Conservation (phyloP, 768 basidiomycete species). For the Steccherinum ochraceum region DNA sequence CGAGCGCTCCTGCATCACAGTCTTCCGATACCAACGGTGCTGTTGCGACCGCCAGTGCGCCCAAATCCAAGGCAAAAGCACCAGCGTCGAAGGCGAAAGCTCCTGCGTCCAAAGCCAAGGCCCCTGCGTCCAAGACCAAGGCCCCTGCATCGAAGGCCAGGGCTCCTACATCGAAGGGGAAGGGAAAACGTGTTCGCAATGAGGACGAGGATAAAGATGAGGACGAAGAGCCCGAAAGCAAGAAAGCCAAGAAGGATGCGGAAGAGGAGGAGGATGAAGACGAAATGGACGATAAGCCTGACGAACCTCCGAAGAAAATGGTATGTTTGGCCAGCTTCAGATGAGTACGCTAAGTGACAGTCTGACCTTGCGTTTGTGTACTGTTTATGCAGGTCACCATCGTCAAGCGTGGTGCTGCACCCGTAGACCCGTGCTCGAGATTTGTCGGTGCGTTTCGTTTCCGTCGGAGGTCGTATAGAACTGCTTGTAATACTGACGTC, state of each 20-base stretch:
- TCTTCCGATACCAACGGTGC: no score
- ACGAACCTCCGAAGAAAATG: constrained; percentile 37
- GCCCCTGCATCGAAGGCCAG: constrained; percentile 13
- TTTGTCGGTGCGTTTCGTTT: constrained; percentile 35
- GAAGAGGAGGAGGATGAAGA: constrained; percentile 15
- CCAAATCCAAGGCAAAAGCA: not conserved
- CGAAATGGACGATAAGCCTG: constrained; percentile 16
- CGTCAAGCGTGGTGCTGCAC: constrained; percentile 48
- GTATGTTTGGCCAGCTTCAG: constrained; percentile 18
- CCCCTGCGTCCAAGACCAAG: constrained; percentile 14
- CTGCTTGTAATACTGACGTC: not conserved
- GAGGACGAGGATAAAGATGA: constrained; percentile 13
- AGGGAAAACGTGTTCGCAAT: constrained; percentile 12
- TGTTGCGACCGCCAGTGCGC: not conserved
- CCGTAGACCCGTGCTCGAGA: constrained; percentile 43
- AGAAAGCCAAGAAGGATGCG: constrained; percentile 18
- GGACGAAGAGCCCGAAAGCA: constrained; percentile 9
- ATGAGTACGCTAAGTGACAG: not conserved
- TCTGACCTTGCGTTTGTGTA: not conserved
- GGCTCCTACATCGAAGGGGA: constrained; percentile 4
- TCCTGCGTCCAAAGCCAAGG: constrained; percentile 15
- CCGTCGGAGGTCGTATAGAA: not conserved
- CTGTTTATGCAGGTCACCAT: constrained; percentile 31
- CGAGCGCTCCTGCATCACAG: not conserved
- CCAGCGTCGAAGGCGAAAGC: constrained; percentile 10